A percentile compares a stretch with the other conserved stretches of the same genome.
Conservation (phyloP, 192 early-diverging fungal genomes). For the Umbelopsis sp. region DNA sequence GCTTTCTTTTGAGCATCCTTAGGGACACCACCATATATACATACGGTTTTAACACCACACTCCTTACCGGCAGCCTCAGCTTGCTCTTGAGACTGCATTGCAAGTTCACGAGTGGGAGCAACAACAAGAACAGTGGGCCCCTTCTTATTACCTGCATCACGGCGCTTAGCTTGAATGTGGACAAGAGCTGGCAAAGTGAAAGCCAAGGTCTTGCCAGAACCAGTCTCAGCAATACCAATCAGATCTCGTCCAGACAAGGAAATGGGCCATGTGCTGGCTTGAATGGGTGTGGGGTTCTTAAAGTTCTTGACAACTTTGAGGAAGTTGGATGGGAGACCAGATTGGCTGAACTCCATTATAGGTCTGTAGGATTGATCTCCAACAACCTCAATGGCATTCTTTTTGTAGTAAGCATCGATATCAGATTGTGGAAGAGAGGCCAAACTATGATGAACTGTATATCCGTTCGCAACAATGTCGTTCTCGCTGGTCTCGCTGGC, state of each 20-base stretch:
- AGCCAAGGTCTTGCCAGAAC: slow-evolving; percentile 93
- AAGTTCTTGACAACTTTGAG: slow-evolving; percentile 69
- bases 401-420: slow-evolving; percentile 49
- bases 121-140: slow-evolving; percentile 80
- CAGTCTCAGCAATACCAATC: slow-evolving; percentile 97
- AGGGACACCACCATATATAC: slow-evolving; percentile 89
- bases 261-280: slow-evolving; percentile 92
- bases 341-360: slow-evolving; percentile 75
- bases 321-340: slow-evolving; percentile 70
- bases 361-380: slow-evolving; percentile 62
- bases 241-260: slow-evolving; percentile 81
- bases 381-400: slow-evolving; percentile 49
- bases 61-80: slow-evolving; percentile 68
- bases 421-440: slow-evolving; percentile 26
- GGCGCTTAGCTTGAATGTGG: slow-evolving; percentile 75
- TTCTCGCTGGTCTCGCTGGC: background rate
- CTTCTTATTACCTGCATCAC: slow-evolving; percentile 34
- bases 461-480: slow-evolving; percentile 28
- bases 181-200: slow-evolving; percentile 91
- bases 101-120: slow-evolving; percentile 96
- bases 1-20: slow-evolving; percentile 70
- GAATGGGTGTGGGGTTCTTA: slow-evolving; percentile 88
- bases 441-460: slow-evolving; percentile 27
- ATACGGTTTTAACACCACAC: slow-evolving; percentile 67
- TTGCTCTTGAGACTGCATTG: slow-evolving; percentile 94